Conservation (phyloP, 768 basidiomycete species). For the Termitomyces sp. region DNA sequence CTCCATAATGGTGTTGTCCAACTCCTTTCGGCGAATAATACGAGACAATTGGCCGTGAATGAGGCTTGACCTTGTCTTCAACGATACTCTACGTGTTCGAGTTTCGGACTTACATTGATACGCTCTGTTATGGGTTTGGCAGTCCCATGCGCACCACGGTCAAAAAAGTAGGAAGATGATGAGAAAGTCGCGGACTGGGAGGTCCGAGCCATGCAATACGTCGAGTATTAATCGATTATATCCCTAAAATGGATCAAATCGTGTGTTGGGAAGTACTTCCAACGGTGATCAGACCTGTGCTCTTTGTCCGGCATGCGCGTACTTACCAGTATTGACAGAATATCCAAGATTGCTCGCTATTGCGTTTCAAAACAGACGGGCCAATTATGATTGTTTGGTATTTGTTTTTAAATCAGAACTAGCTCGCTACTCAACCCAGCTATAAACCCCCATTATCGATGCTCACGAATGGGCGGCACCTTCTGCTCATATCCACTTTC, state of each 20-base stretch:
- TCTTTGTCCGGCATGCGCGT: background rate
- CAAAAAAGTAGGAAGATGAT: conserved; percentile 66
- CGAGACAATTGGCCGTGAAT: conserved; percentile 86
- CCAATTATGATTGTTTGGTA: background rate
- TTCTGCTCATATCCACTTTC: conserved; percentile 2
- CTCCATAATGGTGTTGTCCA: conserved; percentile 95
- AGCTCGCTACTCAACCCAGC: background rate
- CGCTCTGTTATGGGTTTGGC: conserved; percentile 78
- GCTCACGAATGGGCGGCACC: background rate
- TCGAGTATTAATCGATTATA: background rate
- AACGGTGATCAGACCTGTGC: background rate
- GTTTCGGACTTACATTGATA: conserved; percentile 51
- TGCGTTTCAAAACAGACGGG: background rate
- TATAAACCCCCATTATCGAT: background rate
- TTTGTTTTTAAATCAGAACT: background rate
- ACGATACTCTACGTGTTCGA: background rate
- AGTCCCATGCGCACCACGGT: conserved; percentile 62
- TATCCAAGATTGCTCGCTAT: background rate
- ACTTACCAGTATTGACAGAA: background rate
- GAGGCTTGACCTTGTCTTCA: conserved; percentile 36
- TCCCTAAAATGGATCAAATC: background rate
- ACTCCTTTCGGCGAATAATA: conserved; percentile 95
- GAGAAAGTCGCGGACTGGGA: conserved; percentile 63
- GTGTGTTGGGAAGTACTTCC: background rate
- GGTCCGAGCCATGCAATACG: conserved; percentile 31